Conservation (phyloP, 345 rosid species). For the Pugionium dolabratum region DNA sequence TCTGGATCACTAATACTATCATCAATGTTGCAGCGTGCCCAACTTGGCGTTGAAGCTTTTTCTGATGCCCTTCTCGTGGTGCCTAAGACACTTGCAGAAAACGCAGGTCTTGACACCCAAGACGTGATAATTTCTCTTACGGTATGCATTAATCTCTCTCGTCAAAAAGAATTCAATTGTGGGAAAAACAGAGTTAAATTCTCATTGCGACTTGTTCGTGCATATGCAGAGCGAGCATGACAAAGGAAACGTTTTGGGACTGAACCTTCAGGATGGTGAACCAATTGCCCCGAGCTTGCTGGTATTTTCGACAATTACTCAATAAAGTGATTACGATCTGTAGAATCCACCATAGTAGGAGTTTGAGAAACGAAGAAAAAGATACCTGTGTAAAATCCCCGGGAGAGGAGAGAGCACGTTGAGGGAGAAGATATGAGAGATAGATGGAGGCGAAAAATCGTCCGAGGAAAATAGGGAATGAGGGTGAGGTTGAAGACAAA, state of each 20-base stretch:
- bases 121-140: constrained; percentile 86
- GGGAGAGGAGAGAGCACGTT: constrained; percentile 25
- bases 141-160: constrained; percentile 41
- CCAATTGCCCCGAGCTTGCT: constrained; percentile 87
- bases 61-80: constrained; percentile 96
- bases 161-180: neutral
- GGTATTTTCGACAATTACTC: constrained; percentile 96
- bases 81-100: constrained; percentile 97
- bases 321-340: constrained; percentile 5
- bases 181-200: neutral
- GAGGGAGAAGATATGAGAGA: neutral
- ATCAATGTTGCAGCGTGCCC: constrained; percentile 73
- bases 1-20: constrained; percentile 23
- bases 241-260: constrained; percentile 77
- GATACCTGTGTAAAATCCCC: constrained; percentile 28
- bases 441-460: constrained; percentile 42
- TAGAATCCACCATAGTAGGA: neutral
- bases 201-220: neutral
- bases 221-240: constrained; percentile 86
- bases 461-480: constrained; percentile 30
- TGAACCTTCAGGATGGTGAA: constrained; percentile 81
- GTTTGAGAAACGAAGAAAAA: constrained; percentile 3
- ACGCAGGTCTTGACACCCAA: constrained; percentile 96
- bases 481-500: constrained; percentile 41
- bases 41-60: constrained; percentile 96